Conservation (phyloP, 2,329 filamentous ascomycete genomes). For the Cladosporium sp. region DNA sequence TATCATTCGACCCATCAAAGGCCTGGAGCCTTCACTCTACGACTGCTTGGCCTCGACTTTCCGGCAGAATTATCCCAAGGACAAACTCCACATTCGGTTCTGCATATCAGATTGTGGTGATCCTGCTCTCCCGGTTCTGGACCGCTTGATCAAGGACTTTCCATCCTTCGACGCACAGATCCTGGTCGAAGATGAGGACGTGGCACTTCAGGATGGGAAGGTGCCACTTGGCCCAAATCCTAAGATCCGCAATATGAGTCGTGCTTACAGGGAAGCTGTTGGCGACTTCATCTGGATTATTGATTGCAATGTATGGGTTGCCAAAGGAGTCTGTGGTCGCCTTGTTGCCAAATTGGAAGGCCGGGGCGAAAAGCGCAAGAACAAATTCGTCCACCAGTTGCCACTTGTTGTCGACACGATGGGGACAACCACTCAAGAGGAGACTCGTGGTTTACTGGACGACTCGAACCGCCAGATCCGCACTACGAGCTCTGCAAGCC, state of each 20-base stretch:
- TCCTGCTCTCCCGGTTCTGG: slow-evolving; percentile 70
- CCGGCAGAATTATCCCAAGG: slow-evolving; percentile 70
- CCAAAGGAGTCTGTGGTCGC: slow-evolving; percentile 69
- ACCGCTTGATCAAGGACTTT: slow-evolving; percentile 69
- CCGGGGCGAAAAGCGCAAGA: slow-evolving; percentile 46
- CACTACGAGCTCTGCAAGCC: slow-evolving; percentile 12
- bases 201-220: slow-evolving; percentile 57
- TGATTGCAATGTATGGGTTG: slow-evolving; percentile 95
- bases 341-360: slow-evolving; percentile 89
- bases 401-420: slow-evolving; percentile 78
- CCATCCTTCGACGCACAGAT: slow-evolving; percentile 66
- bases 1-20: slow-evolving; percentile 89
- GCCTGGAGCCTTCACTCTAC: slow-evolving; percentile 83
- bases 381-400: slow-evolving; percentile 94
- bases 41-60: slow-evolving; percentile 88
- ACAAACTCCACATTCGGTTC: slow-evolving; percentile 74
- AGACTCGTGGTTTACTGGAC: slow-evolving; percentile 23
- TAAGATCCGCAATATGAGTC: slow-evolving; percentile 96
- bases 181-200: slow-evolving; percentile 78
- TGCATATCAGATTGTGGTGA: slow-evolving; percentile 75
- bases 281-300: slow-evolving; percentile 90
- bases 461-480: slow-evolving; percentile 13
- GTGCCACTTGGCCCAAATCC: slow-evolving; percentile 77
- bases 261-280: slow-evolving; percentile 82
- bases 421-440: slow-evolving; percentile 24